Evolutionary conservation across 2,329 filamentous ascomycete species (phyloP), one percentile per base, ranked within the genome.

Genomic region (Sclerotinia sclerotiorum): DNA sequence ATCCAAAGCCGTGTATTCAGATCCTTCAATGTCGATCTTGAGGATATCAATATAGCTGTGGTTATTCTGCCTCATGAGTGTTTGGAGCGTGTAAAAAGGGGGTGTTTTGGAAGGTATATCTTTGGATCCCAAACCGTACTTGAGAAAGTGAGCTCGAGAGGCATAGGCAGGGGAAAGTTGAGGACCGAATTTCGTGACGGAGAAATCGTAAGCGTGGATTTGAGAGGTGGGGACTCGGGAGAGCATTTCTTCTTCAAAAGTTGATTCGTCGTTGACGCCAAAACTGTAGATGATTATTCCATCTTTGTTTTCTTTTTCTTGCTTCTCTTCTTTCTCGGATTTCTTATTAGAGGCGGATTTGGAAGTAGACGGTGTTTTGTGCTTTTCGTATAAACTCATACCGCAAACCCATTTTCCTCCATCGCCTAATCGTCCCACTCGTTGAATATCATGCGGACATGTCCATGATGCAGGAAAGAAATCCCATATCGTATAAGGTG

Each of bases 391-490:
- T n/a, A 75, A 71, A 8, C 75, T 77, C 77, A 81, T 79, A 49
- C 80, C 80, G 72, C 80, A 82, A 19, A 81, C 77, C 78, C 79
- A 80, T 70, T 81, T 82, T 29, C 80, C 80, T n/a, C 80, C 80
- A 51, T 81, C 79, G 42, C 80, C 80, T 6, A 80, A 70, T 5
- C 76, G 73, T 3, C 80, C 80, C 3, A 81, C 73, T 8, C 80
- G 76, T 69, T 80, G 78, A 21, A 81, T 75, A 44, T 81, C 79
- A 66, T 79, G 77, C 4, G 80, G 80, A 71, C 80, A 81, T 58
- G 75, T 77, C 72, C 79, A 81, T 1, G 78, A 76, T 2, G 80
- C 76, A 6, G 78, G 79, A 29, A 78, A 76, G 71, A 81, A 80
- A 70, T 81, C 80, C 79, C 79, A 81, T 19, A 81, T 72, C 1